Conservation (phyloP, 345 rosid species). For the Limnanthes douglasii region DNA sequence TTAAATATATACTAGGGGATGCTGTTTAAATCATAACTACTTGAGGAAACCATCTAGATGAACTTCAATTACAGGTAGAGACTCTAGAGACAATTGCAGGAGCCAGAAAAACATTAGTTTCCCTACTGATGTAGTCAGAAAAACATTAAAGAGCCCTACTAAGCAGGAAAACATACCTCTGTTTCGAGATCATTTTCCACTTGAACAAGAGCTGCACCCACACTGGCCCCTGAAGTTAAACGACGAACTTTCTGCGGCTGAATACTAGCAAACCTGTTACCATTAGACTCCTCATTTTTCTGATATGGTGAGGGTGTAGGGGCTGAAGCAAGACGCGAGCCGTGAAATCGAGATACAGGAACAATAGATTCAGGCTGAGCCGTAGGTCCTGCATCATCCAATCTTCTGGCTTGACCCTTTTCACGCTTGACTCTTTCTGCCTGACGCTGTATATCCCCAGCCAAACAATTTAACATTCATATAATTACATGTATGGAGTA, state of each 20-base stretch:
- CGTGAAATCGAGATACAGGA: slow-evolving; percentile 62
- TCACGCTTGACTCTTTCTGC: slow-evolving; percentile 70
- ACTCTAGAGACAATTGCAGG: slow-evolving; percentile 18
- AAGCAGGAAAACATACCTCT: slow-evolving; percentile 72
- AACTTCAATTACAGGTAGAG: background rate
- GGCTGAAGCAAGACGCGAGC: slow-evolving; percentile 90
- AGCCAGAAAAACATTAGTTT: no score
- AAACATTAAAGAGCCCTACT: slow-evolving; percentile 10
- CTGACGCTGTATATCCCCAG: no score
- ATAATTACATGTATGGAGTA: no score
- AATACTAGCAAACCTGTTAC: slow-evolving; percentile 18
- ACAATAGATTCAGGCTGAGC: slow-evolving; percentile 56
- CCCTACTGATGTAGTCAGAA: slow-evolving; percentile 1
- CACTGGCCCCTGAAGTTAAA: slow-evolving; percentile 45
- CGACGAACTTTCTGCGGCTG: slow-evolving; percentile 30
- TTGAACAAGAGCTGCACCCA: slow-evolving; percentile 92
- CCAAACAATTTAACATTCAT: no score
- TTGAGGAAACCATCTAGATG: background rate
- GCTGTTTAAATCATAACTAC: no score
- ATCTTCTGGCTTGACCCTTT: slow-evolving; percentile 48
- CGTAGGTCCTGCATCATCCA: slow-evolving; percentile 73
- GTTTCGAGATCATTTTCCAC: slow-evolving; percentile 64
- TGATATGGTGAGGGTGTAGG: slow-evolving; percentile 71
- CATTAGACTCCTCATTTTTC: slow-evolving; percentile 13
- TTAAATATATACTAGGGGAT: no score